Conservation (phyloP, 306 rosid genomes). For the Acacia confusa region DNA sequence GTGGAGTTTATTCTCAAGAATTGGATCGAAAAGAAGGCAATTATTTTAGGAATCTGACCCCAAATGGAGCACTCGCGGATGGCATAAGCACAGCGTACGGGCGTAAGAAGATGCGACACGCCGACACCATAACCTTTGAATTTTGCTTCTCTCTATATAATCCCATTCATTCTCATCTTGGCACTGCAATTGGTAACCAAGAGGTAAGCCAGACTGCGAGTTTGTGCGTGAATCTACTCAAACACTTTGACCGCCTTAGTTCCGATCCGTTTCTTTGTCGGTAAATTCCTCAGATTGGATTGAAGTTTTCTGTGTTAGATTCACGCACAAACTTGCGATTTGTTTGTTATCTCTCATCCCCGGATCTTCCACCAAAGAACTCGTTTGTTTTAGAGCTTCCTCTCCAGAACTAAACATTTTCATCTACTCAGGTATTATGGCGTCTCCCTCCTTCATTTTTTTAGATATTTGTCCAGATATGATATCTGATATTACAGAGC, state of each 20-base stretch:
- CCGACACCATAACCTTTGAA: not conserved
- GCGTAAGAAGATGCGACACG: not conserved
- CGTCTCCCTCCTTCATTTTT: not conserved
- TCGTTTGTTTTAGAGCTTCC: not conserved
- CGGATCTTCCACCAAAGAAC: not conserved
- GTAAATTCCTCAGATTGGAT: not conserved
- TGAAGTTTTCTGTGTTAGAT: conserved; percentile 14
- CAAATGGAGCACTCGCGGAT: not conserved
- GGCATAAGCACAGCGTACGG: not conserved
- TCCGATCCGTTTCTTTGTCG: not conserved
- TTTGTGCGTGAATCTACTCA: conserved; percentile 32
- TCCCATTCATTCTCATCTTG: not conserved
- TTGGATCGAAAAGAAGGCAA: not conserved
- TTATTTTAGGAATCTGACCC: not conserved
- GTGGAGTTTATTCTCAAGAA: not conserved
- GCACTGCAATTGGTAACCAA: not conserved
- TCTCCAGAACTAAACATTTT: not conserved
- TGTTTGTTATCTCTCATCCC: not conserved
- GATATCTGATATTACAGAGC: too few species aligned
- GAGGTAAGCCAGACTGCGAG: conserved; percentile 25
- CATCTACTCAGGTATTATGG: not conserved
- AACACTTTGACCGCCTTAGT: not conserved
- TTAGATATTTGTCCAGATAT: not conserved
- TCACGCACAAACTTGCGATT: conserved; percentile 48
- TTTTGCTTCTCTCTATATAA: not conserved